Conservation (phyloP, 2,329 filamentous ascomycete genomes). For the Apiospora pterosperma region DNA sequence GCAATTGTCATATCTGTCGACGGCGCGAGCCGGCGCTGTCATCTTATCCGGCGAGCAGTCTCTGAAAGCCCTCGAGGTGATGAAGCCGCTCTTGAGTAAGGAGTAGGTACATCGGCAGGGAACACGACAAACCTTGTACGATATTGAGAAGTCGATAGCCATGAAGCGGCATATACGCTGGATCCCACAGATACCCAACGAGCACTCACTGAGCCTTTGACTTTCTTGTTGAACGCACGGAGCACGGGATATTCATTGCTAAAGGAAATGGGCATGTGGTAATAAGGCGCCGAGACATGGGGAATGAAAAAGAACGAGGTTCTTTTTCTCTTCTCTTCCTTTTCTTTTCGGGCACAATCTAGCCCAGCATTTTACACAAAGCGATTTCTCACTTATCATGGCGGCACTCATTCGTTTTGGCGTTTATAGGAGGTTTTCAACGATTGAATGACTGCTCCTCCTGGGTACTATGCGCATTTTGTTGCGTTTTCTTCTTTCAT, state of each 20-base stretch:
- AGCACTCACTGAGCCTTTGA: not conserved
- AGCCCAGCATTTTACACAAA: not conserved
- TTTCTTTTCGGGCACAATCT: not conserved
- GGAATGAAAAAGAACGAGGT: not conserved
- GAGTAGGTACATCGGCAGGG: slow-evolving; percentile 10
- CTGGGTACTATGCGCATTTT: not conserved
- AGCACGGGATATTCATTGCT: not conserved
- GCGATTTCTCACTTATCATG: not conserved
- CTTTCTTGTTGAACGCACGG: not conserved
- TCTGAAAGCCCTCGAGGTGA: slow-evolving; percentile 67
- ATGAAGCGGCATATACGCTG: not conserved
- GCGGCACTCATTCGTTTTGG: not conserved
- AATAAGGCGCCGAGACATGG: not conserved
- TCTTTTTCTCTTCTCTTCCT: too few relatives aligned
- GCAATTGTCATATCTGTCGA: slow-evolving; percentile 89
- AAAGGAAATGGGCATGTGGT: not conserved
- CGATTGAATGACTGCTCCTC: not conserved
- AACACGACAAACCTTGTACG: not conserved
- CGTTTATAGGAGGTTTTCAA: not conserved
- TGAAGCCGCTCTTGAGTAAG: slow-evolving; percentile 51
- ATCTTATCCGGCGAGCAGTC: slow-evolving; percentile 77
- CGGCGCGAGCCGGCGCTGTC: slow-evolving; percentile 83
- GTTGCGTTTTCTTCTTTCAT: not conserved
- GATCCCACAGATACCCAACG: not conserved
- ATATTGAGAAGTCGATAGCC: not conserved